phyloP scores from a whole-genome alignment of 1,284 basidiomycete genomes.

The Cystobasidium slooffiae region DNA sequence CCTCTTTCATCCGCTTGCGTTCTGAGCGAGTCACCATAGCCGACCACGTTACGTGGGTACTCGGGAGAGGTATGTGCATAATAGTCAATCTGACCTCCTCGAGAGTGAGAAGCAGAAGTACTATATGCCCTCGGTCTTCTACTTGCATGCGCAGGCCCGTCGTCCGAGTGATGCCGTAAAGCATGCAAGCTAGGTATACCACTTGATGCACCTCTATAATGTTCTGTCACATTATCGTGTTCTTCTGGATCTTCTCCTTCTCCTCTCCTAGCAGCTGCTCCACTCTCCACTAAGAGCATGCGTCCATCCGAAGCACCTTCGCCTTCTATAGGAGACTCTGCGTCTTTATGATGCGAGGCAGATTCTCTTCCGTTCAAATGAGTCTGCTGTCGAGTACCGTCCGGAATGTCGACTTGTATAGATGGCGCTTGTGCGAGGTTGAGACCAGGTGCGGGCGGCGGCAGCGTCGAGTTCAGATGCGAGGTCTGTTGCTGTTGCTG shows the following conservation, averaged over 20 bases:
- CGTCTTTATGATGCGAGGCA: neutral
- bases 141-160: neutral
- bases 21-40: conserved; percentile 17
- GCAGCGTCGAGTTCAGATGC: neutral
- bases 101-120: conserved; percentile 20
- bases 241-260: conserved; percentile 3
- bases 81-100: conserved; percentile 2
- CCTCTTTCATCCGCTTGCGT: conserved; percentile 10
- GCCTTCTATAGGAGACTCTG: neutral
- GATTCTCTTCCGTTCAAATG: no score
- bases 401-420: no score
- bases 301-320: conserved; percentile 18
- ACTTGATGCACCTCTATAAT: conserved; percentile 39
- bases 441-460: no score
- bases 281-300: conserved; percentile 15
- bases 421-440: no score
- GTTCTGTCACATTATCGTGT: conserved; percentile 28
- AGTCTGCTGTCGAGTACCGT: no score
- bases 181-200: conserved; percentile 43
- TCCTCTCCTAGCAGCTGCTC: neutral
- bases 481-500: neutral
- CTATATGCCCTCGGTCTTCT: conserved; percentile 4
- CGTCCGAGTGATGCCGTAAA: conserved; percentile 22
- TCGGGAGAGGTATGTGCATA: neutral
- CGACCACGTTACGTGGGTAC: neutral